Conservation (phyloP, 129 eudicot genomes). For the Heracleum sosnowskyi region DNA sequence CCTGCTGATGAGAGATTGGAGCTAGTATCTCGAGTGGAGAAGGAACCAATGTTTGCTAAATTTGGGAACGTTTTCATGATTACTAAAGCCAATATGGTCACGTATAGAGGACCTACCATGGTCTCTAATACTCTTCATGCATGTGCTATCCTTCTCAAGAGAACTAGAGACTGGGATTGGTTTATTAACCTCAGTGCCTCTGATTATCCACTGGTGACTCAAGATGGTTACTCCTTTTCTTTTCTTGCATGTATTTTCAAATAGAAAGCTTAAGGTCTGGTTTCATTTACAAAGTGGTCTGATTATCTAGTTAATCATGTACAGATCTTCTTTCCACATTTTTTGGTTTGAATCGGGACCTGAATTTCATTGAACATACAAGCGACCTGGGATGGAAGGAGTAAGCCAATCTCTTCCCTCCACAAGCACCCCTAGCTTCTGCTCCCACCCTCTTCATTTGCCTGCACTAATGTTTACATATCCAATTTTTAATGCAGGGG, state of each 20-base stretch:
- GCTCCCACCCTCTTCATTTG: slow-evolving; percentile 2
- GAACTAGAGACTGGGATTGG: slow-evolving; percentile 85
- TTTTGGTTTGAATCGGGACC: slow-evolving; percentile 46
- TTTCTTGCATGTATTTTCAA: background rate
- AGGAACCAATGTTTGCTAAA: slow-evolving; percentile 47
- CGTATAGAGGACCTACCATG: slow-evolving; percentile 96
- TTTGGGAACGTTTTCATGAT: slow-evolving; percentile 73
- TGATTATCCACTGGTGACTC: slow-evolving; percentile 93
- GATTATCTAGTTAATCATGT: slow-evolving; percentile 11
- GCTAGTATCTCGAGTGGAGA: slow-evolving; percentile 58
- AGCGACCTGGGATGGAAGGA: slow-evolving; percentile 80
- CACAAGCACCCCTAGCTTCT: background rate
- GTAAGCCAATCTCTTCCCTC: slow-evolving; percentile 36
- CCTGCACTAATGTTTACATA: background rate
- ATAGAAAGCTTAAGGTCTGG: background rate
- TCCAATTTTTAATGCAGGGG: slow-evolving; percentile 39
- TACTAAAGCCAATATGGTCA: slow-evolving; percentile 82
- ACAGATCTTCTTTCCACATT: slow-evolving; percentile 74
- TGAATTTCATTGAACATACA: slow-evolving; percentile 83
- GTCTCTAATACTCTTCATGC: slow-evolving; percentile 91
- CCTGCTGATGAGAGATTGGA: slow-evolving; percentile 64
- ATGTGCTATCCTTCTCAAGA: slow-evolving; percentile 78
- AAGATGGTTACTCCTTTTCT: slow-evolving; percentile 62
- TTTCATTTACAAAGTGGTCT: background rate
- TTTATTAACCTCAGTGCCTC: slow-evolving; percentile 95